A percentile compares a stretch with the other conserved stretches of the same genome.
These are phyloP conservation scores for Lithohypha guttulata DNA, from an alignment of 2,329 filamentous ascomycete species.

Conservation along the genomic window DNA sequence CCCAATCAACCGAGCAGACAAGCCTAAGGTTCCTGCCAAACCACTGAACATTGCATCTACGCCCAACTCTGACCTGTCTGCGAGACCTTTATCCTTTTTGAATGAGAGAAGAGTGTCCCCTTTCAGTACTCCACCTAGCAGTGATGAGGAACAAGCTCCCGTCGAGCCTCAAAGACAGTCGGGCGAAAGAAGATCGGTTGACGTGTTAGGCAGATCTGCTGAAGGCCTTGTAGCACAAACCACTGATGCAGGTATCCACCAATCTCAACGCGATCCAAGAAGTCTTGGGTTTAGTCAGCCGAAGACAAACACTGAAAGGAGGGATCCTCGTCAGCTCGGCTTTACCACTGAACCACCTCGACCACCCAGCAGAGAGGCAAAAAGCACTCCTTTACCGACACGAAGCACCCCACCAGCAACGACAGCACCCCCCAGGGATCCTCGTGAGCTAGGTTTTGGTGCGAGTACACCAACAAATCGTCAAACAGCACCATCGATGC, in stretches of 20 bases:
- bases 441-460: slow-evolving; percentile 26
- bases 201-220: not conserved
- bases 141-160: slow-evolving; percentile 42
- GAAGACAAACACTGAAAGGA: slow-evolving; percentile 4
- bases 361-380: slow-evolving; percentile 15
- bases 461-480: slow-evolving; percentile 38
- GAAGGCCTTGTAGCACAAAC: too few species aligned
- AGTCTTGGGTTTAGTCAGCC: too few species aligned
- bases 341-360: slow-evolving; percentile 12
- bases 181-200: not conserved
- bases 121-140: slow-evolving; percentile 76
- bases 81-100: slow-evolving; percentile 22
- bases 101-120: slow-evolving; percentile 53
- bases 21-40: slow-evolving; percentile 54
- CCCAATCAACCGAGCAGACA: slow-evolving; percentile 69
- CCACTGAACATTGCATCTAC: slow-evolving; percentile 18
- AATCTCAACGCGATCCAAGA: too few species aligned
- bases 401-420: not conserved
- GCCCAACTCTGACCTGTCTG: not conserved
- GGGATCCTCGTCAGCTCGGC: slow-evolving; percentile 17
- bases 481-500: slow-evolving; percentile 23
- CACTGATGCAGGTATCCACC: too few species aligned
- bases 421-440: slow-evolving; percentile 18
- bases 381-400: slow-evolving; percentile 7
- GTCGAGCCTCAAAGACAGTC: not conserved